Base-by-base conservation (phyloP, 2,329 filamentous ascomycete species). In the Chrysoporthe cubensis region DNA sequence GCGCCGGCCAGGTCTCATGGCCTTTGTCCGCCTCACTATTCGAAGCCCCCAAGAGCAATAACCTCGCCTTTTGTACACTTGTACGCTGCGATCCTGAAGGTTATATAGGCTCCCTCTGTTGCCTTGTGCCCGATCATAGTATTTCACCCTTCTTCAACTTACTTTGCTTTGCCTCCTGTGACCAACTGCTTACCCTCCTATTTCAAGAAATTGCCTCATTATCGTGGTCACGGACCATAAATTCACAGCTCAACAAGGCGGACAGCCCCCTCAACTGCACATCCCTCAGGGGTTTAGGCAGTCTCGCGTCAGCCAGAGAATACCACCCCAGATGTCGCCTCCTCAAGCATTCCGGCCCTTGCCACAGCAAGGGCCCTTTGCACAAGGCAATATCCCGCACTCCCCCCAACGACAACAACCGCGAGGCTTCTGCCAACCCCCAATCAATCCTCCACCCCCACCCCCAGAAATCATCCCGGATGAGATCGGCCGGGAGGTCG, bases 401-500 rank as follows among this genome's bases (percentile, higher is more conserved):
- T 26, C 34, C 37, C 37, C 37, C 21, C 16, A 7, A 40, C 50
- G 46, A 6, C 34, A 48, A 18, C 34, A 32, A 13, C 54, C 42
- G 13, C 7, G 26, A 13, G 13, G 11, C 13, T 18, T 5, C 32
- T 58, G 21, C 8, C 54, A 11, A 40, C 13, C n/a, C 8, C 42
- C 42, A 5, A 5, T 14, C 43, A 43, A 48, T 7, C 40, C 65
- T 9, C 64, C 67, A 40, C 64, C 66, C 46, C 62, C 60, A 56
- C 62, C 40, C 18, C 44, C 57, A 44, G 62, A 63, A 9, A 64
- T 68, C 21, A 63, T 70, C 44, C 68, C 66, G 18, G 37, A 66
- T 32, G 46, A 70, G 26, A 32, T 68, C 26, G 44, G 50, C 43
- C 62, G 66, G 7, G 44, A 48, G 1, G 71, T 76, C 54, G 72